These are phyloP conservation scores for Gelatoporia subvermispora DNA, from an alignment of 768 basidiomycete species.

Conservation along the genomic window DNA sequence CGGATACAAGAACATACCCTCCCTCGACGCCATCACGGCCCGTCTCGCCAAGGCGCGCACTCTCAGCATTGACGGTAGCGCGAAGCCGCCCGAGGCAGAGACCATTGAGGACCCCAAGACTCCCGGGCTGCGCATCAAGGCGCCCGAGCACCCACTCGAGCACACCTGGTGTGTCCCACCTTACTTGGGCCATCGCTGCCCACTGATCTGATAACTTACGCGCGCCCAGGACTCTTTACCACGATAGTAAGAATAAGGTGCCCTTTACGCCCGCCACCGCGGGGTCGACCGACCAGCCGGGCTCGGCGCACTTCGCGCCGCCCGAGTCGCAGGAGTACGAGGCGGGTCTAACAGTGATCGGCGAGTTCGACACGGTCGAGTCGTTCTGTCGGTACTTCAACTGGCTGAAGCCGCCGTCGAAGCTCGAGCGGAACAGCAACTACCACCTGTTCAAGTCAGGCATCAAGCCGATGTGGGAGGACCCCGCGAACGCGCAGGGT, in stretches of 20 bases:
- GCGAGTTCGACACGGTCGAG: slow-evolving; percentile 88
- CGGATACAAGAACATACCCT: slow-evolving; percentile 89
- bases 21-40: slow-evolving; percentile 80
- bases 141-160: slow-evolving; percentile 80
- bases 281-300: slow-evolving; percentile 12
- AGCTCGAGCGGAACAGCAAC: slow-evolving; percentile 85
- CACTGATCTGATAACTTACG: slow-evolving; percentile 1
- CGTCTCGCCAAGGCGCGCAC: slow-evolving; percentile 67
- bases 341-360: slow-evolving; percentile 80
- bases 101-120: slow-evolving; percentile 82
- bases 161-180: slow-evolving; percentile 57
- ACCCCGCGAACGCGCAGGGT: slow-evolving; percentile 83
- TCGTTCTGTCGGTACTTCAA: slow-evolving; percentile 90
- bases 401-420: slow-evolving; percentile 89
- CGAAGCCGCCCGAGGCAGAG: slow-evolving; percentile 71
- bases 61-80: slow-evolving; percentile 52
- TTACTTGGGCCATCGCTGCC: background rate
- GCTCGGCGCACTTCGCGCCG: slow-evolving; percentile 28
- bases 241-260: slow-evolving; percentile 77
- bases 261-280: slow-evolving; percentile 46
- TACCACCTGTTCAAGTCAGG: slow-evolving; percentile 94
- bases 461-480: slow-evolving; percentile 98
- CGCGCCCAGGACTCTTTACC: slow-evolving; percentile 74
- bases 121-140: slow-evolving; percentile 62
- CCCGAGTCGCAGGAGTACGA: slow-evolving; percentile 77